Evolutionary conservation across 805 yeast genomes (phyloP), one percentile per base, ranked within the genome.

Genomic region (Trichomonascus vanleenenianus): DNA sequence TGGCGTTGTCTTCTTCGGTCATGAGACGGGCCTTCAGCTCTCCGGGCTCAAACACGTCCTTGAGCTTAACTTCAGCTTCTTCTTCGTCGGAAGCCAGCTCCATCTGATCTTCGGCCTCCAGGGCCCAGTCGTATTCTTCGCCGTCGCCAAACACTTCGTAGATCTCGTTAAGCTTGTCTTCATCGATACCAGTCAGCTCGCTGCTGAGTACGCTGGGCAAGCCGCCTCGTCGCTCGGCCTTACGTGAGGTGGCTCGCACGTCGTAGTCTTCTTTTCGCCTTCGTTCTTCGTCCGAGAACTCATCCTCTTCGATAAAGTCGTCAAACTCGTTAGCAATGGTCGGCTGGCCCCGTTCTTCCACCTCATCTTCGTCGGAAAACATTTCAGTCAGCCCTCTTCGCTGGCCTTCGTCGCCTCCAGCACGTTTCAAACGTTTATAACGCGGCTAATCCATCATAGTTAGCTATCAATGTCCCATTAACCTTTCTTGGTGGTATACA

Each of bases 81-180:
- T 59, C 67, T 27, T 63, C 70, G 15, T 57, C 64, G 20, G 52
- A 61, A 16, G 54, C 57, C n/a, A 47, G 58, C 18, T 61, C 69
- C 8, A 61, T 58, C 39, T 70, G 79, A n/a, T 69, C 68, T 66
- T 89, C 96, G 25, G 86, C 93, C 58, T 87, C 96, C 45, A 93
- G 71, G 10, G 98, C 98, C 97, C 98, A 93, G 47, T 86, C 96
- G 64, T 93, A 93, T 59, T 91, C 97, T 52, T 81, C 88, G 43
- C 98, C 98, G 63, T 88, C 94, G 53, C 98, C 98, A 61, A 93
- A 93, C 11, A 93, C 86, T 62, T 93, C 98, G 58, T 81, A 88
- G 60, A 93, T 76, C 64, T 91, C 97, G 58, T 87, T 93, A 52
- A 91, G 76, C 61, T 86, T 85, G 57, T 93, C 97, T 45, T 93